Percentiles rank a stretch among this genome's conserved stretches.
These are phyloP conservation scores for Aureobasidium mangrovei DNA, from an alignment of 2,329 filamentous ascomycete species.

Conservation along the genomic window DNA sequence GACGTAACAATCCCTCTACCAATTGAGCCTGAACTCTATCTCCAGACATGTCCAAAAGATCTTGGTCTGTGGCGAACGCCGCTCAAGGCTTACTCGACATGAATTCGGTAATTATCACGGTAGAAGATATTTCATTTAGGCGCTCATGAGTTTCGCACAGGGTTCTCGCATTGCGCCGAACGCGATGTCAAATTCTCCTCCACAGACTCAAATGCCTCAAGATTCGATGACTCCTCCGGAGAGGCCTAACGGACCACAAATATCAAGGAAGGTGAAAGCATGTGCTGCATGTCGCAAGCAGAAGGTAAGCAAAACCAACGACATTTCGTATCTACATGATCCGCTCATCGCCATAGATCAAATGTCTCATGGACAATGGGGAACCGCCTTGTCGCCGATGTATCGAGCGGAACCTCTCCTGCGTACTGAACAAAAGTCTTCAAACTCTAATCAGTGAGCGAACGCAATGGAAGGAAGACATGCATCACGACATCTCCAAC, in stretches of 20 bases:
- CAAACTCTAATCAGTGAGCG: slow-evolving; percentile 40
- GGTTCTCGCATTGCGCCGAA: slow-evolving; percentile 1
- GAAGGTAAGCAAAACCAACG: slow-evolving; percentile 25
- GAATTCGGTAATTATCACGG: slow-evolving; percentile 3
- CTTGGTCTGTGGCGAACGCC: slow-evolving; percentile 14
- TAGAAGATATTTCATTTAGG: background rate
- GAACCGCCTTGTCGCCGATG: slow-evolving; percentile 43
- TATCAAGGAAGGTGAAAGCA: slow-evolving; percentile 24
- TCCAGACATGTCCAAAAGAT: slow-evolving; percentile 10
- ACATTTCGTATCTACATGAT: background rate
- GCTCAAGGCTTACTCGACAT: slow-evolving; percentile 13
- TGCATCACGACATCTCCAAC: slow-evolving; percentile 21
- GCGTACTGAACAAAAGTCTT: slow-evolving; percentile 43
- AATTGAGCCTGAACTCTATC: background rate
- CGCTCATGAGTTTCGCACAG: background rate
- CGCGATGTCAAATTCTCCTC: slow-evolving; percentile 4
- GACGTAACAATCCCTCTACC: background rate
- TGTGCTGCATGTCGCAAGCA: slow-evolving; percentile 47
- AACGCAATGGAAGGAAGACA: slow-evolving; percentile 23
- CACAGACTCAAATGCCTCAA: background rate
- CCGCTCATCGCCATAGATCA: slow-evolving; percentile 40
- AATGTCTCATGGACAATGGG: slow-evolving; percentile 43
- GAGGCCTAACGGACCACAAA: slow-evolving; percentile 1
- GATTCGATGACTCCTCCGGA: background rate
- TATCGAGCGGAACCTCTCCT: slow-evolving; percentile 41